These are phyloP conservation scores for Hypoxylon lienhwacheense DNA, from an alignment of 495 filamentous ascomycete species.

Conservation along the genomic window DNA sequence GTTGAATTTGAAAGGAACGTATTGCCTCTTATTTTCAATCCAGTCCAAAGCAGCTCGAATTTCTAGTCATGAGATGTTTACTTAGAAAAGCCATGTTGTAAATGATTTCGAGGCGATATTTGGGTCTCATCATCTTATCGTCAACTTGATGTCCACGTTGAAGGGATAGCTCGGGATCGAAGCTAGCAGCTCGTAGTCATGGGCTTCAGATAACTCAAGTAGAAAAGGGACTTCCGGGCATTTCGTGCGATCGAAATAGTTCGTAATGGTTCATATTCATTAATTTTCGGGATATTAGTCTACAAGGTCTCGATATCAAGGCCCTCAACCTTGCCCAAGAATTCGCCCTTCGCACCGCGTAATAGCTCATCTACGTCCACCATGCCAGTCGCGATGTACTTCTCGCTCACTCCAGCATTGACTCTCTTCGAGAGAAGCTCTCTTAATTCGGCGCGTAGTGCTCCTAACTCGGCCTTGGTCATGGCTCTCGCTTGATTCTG, in stretches of 20 bases:
- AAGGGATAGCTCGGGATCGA: too few relatives aligned
- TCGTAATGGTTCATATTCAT: neutral
- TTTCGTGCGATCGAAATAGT: neutral
- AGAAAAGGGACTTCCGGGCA: too few relatives aligned
- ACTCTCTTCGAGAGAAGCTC: conserved; percentile 70
- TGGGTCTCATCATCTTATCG: too few relatives aligned
- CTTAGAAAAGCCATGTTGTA: too few relatives aligned
- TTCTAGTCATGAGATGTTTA: too few relatives aligned
- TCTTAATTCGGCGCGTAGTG: conserved; percentile 63
- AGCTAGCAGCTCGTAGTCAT: too few relatives aligned
- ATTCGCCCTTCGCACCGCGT: conserved; percentile 55
- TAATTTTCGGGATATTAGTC: neutral
- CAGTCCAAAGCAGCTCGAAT: too few relatives aligned
- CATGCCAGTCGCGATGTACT: conserved; percentile 77
- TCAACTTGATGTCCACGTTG: too few relatives aligned
- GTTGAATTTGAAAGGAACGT: too few relatives aligned
- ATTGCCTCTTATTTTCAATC: too few relatives aligned
- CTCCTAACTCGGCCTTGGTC: conserved; percentile 69
- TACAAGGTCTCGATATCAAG: conserved; percentile 43
- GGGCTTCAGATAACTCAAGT: too few relatives aligned
- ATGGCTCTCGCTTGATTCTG: conserved; percentile 68
- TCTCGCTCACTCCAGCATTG: conserved; percentile 90
- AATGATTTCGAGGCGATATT: too few relatives aligned
- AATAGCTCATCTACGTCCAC: conserved; percentile 83
- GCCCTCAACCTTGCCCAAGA: conserved; percentile 47